A percentile compares a stretch with the other conserved stretches of the same genome.
These are phyloP conservation scores for Myxozyma neotropica DNA, from an alignment of 805 yeast species.

Conservation along the genomic window DNA sequence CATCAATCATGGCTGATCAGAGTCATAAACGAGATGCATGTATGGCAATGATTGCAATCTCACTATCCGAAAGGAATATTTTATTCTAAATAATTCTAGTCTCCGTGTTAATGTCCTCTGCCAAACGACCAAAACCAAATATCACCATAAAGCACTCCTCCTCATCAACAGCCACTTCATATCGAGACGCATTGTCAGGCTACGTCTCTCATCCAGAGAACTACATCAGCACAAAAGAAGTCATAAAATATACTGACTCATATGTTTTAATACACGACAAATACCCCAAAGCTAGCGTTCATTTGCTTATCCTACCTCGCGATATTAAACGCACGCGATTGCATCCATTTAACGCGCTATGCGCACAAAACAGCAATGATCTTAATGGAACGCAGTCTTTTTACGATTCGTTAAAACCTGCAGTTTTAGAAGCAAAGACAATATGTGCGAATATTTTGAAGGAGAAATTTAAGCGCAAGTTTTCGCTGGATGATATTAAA, in stretches of 20 bases:
- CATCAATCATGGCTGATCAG: neutral
- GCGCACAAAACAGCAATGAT: constrained; percentile 32
- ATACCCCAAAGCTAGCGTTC: constrained; percentile 65
- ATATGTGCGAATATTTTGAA: constrained; percentile 35
- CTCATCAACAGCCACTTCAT: neutral
- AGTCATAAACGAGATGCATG: constrained; percentile 14
- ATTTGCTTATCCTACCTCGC: constrained; percentile 64
- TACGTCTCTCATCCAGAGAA: constrained; percentile 54
- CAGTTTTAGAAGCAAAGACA: constrained; percentile 46
- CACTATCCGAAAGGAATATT: too few relatives aligned
- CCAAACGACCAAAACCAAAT: neutral
- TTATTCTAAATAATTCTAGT: neutral
- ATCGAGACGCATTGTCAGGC: constrained; percentile 49
- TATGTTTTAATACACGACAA: constrained; percentile 61
- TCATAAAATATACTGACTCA: constrained; percentile 54
- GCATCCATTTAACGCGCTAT: constrained; percentile 58
- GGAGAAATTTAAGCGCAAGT: constrained; percentile 25
- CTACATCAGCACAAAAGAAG: constrained; percentile 40
- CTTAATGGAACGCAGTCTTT: constrained; percentile 33
- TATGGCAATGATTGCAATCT: neutral
- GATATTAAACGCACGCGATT: constrained; percentile 45
- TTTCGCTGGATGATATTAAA: constrained; percentile 42
- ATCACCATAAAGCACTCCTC: neutral
- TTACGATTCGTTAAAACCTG: constrained; percentile 40
- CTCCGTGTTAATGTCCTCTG: constrained; percentile 5